These are phyloP conservation scores for Schizochytrium sp. DNA, from an alignment of 108 stramenopile genomes.

Conservation along the genomic window DNA sequence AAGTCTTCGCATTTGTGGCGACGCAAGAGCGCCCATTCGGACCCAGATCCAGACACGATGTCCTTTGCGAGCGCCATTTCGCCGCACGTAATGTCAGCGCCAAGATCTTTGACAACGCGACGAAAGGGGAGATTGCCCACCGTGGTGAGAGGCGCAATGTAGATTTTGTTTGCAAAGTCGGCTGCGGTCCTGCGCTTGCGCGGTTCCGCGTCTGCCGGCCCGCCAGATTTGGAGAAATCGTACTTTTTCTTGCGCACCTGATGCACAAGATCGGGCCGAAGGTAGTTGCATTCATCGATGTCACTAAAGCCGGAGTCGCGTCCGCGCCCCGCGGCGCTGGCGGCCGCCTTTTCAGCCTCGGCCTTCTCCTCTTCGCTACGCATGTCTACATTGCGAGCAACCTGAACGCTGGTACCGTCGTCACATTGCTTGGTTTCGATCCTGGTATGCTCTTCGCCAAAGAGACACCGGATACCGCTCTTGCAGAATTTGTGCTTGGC, in stretches of 20 bases:
- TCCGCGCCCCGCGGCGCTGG: neutral
- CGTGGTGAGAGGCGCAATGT: slow-evolving; percentile 95
- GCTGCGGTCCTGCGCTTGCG: neutral
- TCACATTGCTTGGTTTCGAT: neutral
- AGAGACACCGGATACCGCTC: neutral
- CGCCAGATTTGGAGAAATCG: neutral
- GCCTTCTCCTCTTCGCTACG: neutral
- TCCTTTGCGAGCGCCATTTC: slow-evolving; percentile 88
- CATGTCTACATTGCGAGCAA: neutral
- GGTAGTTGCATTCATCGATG: neutral
- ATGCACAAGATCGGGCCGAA: neutral
- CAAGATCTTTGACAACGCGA: slow-evolving; percentile 79
- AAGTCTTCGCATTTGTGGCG: slow-evolving; percentile 81
- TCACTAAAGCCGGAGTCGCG: neutral
- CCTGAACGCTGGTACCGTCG: neutral
- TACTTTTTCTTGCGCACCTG: neutral
- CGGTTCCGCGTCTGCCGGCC: neutral
- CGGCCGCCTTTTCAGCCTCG: neutral
- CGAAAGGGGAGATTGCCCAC: slow-evolving; percentile 97
- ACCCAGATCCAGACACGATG: slow-evolving; percentile 68
- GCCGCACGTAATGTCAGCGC: slow-evolving; percentile 96
- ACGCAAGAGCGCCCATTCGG: slow-evolving; percentile 87
- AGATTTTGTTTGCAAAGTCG: slow-evolving; percentile 61
- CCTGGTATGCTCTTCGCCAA: neutral
- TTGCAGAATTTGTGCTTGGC: neutral